These are phyloP conservation scores for Vachellia pachyceras DNA, from an alignment of 306 rosid species.

Conservation along the genomic window DNA sequence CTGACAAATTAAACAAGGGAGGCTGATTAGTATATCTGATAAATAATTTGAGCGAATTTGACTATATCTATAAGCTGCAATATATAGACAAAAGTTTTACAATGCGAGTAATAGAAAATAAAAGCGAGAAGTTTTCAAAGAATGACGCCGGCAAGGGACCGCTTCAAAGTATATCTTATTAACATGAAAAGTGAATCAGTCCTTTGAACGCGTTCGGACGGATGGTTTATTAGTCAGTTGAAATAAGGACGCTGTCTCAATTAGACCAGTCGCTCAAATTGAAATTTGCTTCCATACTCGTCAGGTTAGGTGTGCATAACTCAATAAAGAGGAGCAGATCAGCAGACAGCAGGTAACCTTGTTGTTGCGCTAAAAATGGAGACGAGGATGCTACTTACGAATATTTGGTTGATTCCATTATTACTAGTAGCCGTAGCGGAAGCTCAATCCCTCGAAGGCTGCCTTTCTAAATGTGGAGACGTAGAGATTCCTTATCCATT, in stretches of 20 bases:
- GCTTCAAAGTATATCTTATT: too few relatives aligned
- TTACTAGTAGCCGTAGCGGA: background rate
- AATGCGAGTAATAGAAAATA: background rate
- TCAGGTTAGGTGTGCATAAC: background rate
- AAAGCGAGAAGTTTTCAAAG: background rate
- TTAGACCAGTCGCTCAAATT: background rate
- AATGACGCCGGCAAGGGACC: background rate
- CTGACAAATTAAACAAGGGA: background rate
- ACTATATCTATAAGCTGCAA: background rate
- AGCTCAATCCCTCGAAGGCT: constrained; percentile 4
- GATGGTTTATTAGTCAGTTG: background rate
- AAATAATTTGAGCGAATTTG: background rate
- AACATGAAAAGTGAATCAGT: background rate
- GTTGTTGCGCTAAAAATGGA: background rate
- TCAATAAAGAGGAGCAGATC: background rate
- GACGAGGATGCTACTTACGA: background rate
- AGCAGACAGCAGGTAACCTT: too few relatives aligned
- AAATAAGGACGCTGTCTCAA: background rate
- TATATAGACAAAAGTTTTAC: background rate
- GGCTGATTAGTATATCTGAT: background rate
- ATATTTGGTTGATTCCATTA: background rate
- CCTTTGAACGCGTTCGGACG: background rate
- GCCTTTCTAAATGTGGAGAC: constrained; percentile 34
- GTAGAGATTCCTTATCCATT: constrained; percentile 53
- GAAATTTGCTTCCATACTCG: background rate